Evolutionary conservation across 2,329 filamentous ascomycete genomes (phyloP).

Genomic region (Fusarium fujikuroi): DNA sequence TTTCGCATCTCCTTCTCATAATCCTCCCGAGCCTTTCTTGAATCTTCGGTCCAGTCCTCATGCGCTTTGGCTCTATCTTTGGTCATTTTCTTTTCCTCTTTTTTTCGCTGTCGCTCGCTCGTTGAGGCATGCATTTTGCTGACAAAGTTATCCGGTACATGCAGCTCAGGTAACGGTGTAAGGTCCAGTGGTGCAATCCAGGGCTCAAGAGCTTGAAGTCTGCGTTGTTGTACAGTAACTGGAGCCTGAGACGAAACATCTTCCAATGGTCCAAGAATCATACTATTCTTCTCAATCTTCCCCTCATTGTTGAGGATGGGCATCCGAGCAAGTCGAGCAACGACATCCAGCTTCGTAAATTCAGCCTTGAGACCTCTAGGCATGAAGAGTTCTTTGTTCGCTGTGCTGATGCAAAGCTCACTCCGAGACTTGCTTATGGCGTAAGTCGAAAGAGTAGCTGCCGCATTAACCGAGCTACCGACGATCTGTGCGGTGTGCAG

Average conservation of each 20-base stretch:
- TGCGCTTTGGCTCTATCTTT: neutral
- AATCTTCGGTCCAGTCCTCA: neutral
- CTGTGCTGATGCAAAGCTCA: neutral
- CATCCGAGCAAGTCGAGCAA: neutral
- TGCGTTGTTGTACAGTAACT: neutral
- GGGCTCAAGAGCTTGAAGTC: neutral
- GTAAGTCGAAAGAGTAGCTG: neutral
- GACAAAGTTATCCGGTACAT: neutral
- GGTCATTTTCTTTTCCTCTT: neutral
- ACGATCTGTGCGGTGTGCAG: neutral
- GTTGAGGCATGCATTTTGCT: neutral
- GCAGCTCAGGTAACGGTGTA: neutral
- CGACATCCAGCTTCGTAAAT: neutral
- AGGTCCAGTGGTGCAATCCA: neutral
- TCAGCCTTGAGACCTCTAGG: neutral
- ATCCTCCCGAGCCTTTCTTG: neutral
- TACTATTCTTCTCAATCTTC: neutral
- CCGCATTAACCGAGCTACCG: neutral
- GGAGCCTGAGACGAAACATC: neutral
- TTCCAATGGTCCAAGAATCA: neutral
- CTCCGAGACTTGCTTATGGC: neutral
- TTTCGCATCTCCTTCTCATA: neutral
- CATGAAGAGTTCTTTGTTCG: neutral
- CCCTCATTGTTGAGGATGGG: neutral
- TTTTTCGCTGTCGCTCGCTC: neutral